Base-by-base conservation (phyloP, 78 protist species). In the Dictyostelium intermedium region DNA sequence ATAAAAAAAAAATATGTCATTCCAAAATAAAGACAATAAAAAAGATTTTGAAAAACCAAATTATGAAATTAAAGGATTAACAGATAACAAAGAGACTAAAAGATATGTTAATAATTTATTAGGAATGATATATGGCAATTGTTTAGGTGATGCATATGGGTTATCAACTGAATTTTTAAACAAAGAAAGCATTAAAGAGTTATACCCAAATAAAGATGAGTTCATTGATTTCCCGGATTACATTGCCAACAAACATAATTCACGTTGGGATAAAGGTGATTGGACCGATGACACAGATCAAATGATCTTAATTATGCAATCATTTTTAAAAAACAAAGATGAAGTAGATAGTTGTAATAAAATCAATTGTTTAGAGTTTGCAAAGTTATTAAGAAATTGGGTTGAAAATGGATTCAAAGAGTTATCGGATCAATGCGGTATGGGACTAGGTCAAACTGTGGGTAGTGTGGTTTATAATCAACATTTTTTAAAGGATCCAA, bases 251-350 rank as follows among this genome's bases (percentile, higher is more conserved):
- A 35, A 66, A 63, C 93, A 87, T 87, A 87, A 87, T 78, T 5
- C 30, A 16, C 61, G 93, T 77, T 87, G 93, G 93, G 76, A 76
- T 25, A 76, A 87, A 78, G 93, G 93, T 91, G 95, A 91, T 81
- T 91, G 91, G 95, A 91, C 95, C 41, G 95, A 91, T 69, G 95
- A 92, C 30, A 72, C 97, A 11, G 97, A 95, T 91, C 97, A 95
- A 92, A 60, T 95, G 77, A 91, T 95, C 14, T 35, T 84, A 27
- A 91, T 95, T 25, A 20, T 95, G 30, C 47, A 92, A 25, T 78
- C 76, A 63, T 78, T 92, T 13, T 69, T 84, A 5, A 74, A 70
- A 10, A 81, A 45, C 56, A 37, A 73, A 6, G 84, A 70, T 7
- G 23, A 47, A 41, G 2, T 2, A 41, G 9, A 41, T 41, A 18